Percentiles rank a stretch among this genome's conserved stretches.
Evolutionary conservation across 345 rosid species (phyloP).

Genomic region (Abelmoschus esculentus): DNA sequence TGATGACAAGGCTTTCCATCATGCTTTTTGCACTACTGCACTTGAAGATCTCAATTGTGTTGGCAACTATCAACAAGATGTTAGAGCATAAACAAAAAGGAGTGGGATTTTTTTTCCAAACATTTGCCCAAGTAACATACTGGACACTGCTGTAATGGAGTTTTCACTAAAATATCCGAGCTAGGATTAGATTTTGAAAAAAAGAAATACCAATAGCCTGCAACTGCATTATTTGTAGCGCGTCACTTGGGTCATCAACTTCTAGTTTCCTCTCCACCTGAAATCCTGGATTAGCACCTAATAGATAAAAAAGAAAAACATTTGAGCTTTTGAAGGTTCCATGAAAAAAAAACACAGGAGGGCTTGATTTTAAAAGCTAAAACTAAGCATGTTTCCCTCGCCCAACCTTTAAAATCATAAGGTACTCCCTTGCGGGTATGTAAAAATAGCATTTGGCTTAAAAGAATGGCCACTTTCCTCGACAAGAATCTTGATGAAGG

Average conservation of each 20-base stretch:
- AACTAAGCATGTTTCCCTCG: not conserved
- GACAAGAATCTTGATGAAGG: not conserved
- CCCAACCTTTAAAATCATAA: not conserved
- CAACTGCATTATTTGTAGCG: slow-evolving; percentile 35
- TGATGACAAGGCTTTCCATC: not conserved
- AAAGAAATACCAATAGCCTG: slow-evolving; percentile 42
- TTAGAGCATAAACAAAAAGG: not conserved
- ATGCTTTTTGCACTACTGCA: not conserved
- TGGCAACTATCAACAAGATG: not conserved
- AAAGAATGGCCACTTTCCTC: not conserved
- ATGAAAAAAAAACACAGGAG: not conserved
- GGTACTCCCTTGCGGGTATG: too few species aligned
- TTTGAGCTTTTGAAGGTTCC: not conserved
- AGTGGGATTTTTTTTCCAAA: not conserved
- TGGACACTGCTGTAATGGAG: not conserved
- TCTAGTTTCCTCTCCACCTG: slow-evolving; percentile 32
- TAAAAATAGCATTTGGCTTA: not conserved
- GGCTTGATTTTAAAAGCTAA: not conserved
- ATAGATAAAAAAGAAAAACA: slow-evolving; percentile 16
- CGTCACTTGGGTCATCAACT: slow-evolving; percentile 38
- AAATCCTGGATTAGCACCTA: slow-evolving; percentile 27
- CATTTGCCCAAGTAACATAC: not conserved
- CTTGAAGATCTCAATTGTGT: not conserved
- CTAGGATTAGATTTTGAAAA: not conserved
- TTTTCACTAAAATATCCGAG: not conserved